These are phyloP conservation scores for Geotrichum phurueaensis DNA, from an alignment of 1,139 yeast genomes.

Conservation along the genomic window DNA sequence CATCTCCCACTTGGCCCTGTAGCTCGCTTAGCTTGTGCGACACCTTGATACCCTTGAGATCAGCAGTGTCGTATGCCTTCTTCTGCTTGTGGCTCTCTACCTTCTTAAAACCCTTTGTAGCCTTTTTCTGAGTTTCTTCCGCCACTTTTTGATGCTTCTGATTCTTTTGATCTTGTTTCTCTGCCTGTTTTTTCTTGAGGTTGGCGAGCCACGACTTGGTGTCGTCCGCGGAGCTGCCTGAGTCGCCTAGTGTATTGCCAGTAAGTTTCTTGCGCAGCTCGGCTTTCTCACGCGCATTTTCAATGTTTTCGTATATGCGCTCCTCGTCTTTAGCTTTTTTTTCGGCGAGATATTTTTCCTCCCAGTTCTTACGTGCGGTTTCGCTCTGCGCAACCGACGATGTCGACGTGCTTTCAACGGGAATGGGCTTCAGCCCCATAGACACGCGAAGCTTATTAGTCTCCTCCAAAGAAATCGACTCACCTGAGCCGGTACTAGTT, in stretches of 20 bases:
- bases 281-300: conserved; percentile 22
- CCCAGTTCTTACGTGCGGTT: conserved; percentile 34
- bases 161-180: background rate
- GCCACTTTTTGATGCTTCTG: conserved; percentile 16
- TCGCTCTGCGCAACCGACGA: conserved; percentile 26
- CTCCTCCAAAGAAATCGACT: conserved; percentile 33
- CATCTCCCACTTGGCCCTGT: conserved; percentile 40
- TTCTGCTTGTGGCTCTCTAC: conserved; percentile 1
- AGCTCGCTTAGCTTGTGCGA: conserved; percentile 45
- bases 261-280: conserved; percentile 26
- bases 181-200: conserved; percentile 17
- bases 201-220: conserved; percentile 26
- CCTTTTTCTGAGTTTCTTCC: conserved; percentile 18
- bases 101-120: conserved; percentile 26
- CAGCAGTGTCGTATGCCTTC: conserved; percentile 26
- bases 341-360: conserved; percentile 24
- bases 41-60: conserved; percentile 41
- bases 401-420: conserved; percentile 19
- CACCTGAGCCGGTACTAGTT: conserved; percentile 5
- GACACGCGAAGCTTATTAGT: conserved; percentile 35
- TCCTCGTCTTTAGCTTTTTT: conserved; percentile 18
- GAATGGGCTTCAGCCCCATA: conserved; percentile 37
- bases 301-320: conserved; percentile 20
- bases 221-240: conserved; percentile 17
- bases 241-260: conserved; percentile 31